These are phyloP conservation scores for Bacidia gigantensis DNA, from an alignment of 495 filamentous ascomycete species.

Conservation along the genomic window DNA sequence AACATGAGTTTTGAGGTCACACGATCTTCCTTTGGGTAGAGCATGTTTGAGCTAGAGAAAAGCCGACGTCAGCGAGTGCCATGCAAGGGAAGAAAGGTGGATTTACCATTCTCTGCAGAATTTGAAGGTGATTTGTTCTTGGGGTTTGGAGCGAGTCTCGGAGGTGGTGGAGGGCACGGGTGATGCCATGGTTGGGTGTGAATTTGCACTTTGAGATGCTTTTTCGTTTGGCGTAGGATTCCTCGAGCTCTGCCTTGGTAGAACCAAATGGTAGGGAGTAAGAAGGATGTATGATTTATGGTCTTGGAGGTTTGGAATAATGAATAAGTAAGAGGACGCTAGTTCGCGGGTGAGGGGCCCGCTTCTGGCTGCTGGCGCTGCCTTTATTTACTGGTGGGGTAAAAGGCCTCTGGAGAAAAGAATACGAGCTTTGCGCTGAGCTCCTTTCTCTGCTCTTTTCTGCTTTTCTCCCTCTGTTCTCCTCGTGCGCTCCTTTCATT, in stretches of 20 bases:
- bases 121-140: conserved; percentile 77
- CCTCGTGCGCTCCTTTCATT: not conserved
- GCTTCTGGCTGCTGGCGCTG: too few relatives aligned
- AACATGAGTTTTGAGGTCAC: conserved; percentile 51
- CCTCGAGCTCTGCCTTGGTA: too few relatives aligned
- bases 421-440: not conserved
- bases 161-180: conserved; percentile 41
- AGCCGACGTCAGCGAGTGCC: conserved; percentile 7
- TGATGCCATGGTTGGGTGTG: conserved; percentile 29
- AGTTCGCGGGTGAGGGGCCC: too few relatives aligned
- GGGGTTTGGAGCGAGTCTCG: conserved; percentile 34
- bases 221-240: too few relatives aligned
- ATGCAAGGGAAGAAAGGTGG: not conserved
- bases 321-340: too few relatives aligned
- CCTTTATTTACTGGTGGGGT: too few relatives aligned
- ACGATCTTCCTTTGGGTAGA: conserved; percentile 89
- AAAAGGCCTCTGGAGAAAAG: not conserved
- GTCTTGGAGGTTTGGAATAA: too few relatives aligned
- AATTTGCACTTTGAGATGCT: too few relatives aligned
- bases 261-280: too few relatives aligned
- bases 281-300: too few relatives aligned
- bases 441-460: not conserved
- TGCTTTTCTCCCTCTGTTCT: too few relatives aligned
- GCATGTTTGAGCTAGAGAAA: conserved; percentile 66
- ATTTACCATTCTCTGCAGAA: conserved; percentile 81